These are phyloP conservation scores for Nyssa sinensis DNA, from an alignment of 148 eudicot genomes.

Conservation along the genomic window DNA sequence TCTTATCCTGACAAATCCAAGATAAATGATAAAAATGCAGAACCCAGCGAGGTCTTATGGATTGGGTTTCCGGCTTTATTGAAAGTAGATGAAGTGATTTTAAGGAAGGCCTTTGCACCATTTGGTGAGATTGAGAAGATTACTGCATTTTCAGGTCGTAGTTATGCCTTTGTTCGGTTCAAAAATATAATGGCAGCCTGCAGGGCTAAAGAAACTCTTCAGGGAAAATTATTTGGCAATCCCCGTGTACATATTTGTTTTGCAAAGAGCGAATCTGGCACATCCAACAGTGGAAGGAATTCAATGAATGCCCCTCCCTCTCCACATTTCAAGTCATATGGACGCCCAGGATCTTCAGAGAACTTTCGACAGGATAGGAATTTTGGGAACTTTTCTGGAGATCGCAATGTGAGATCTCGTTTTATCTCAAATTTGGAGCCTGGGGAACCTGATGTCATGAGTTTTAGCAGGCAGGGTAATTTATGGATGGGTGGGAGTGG, in stretches of 20 bases:
- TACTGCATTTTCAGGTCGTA: conserved; percentile 76
- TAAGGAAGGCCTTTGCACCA: conserved; percentile 74
- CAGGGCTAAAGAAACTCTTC: conserved; percentile 79
- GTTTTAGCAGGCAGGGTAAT: conserved; percentile 32
- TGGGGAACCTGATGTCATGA: conserved; percentile 37
- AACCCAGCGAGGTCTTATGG: conserved; percentile 82
- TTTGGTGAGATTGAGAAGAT: conserved; percentile 86
- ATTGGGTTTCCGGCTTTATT: conserved; percentile 70
- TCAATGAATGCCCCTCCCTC: conserved; percentile 43
- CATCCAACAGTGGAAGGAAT: conserved; percentile 50
- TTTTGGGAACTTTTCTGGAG: conserved; percentile 32
- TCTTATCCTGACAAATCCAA: conserved; percentile 39
- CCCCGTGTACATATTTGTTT: conserved; percentile 82
- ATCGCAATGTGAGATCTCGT: conserved; percentile 33
- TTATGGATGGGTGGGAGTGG: conserved; percentile 28
- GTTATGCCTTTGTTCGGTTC: conserved; percentile 73
- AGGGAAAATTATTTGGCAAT: conserved; percentile 78
- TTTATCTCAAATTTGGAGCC: conserved; percentile 37
- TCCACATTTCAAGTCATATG: conserved; percentile 39
- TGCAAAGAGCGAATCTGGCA: conserved; percentile 57
- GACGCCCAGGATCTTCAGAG: conserved; percentile 46
- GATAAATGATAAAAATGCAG: conserved; percentile 38
- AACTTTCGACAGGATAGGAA: conserved; percentile 40
- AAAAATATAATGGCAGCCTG: conserved; percentile 52
- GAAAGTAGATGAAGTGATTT: conserved; percentile 60